These are phyloP conservation scores for Vitis rotundifolia DNA, from an alignment of 164 flowering plant genomes.

Conservation along the genomic window DNA sequence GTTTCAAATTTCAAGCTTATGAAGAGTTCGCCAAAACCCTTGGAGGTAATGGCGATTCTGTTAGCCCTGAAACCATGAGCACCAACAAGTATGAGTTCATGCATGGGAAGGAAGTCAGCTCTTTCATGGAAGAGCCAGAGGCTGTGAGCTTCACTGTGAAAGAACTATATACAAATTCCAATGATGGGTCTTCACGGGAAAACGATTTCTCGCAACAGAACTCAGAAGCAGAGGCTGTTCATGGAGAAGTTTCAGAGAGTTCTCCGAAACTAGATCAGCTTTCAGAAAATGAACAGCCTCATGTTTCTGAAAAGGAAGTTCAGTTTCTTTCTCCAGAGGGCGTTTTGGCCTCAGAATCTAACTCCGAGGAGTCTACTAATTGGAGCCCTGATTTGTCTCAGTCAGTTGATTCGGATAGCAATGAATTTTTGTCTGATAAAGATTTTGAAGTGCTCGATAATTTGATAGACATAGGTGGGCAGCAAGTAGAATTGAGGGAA, in stretches of 20 bases:
- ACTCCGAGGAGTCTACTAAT: slow-evolving; percentile 31
- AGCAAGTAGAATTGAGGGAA: slow-evolving; percentile 13
- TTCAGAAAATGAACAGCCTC: too few species aligned
- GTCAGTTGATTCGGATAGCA: slow-evolving; percentile 29
- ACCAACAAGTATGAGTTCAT: slow-evolving; percentile 30
- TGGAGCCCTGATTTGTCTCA: slow-evolving; percentile 35
- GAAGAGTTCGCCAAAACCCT: slow-evolving; percentile 38
- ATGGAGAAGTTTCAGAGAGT: slow-evolving; percentile 6
- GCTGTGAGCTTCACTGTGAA: slow-evolving; percentile 26
- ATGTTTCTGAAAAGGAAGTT: slow-evolving; percentile 7
- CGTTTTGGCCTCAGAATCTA: slow-evolving; percentile 37
- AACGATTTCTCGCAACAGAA: slow-evolving; percentile 7
- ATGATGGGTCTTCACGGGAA: slow-evolving; percentile 16
- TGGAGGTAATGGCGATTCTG: slow-evolving; percentile 14
- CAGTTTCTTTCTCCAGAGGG: slow-evolving; percentile 28
- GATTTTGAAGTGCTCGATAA: slow-evolving; percentile 41
- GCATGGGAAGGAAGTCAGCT: slow-evolving; percentile 27
- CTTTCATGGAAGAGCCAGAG: slow-evolving; percentile 39
- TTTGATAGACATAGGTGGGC: slow-evolving; percentile 13
- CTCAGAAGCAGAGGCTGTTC: slow-evolving; percentile 14
- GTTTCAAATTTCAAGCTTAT: slow-evolving; percentile 49
- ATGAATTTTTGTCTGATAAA: slow-evolving; percentile 49
- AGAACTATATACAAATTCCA: slow-evolving; percentile 25
- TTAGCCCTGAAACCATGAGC: slow-evolving; percentile 9
- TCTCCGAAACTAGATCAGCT: background rate